phyloP scores from a whole-genome alignment of 495 filamentous ascomycete species.

The Bryoglossum gracile region DNA sequence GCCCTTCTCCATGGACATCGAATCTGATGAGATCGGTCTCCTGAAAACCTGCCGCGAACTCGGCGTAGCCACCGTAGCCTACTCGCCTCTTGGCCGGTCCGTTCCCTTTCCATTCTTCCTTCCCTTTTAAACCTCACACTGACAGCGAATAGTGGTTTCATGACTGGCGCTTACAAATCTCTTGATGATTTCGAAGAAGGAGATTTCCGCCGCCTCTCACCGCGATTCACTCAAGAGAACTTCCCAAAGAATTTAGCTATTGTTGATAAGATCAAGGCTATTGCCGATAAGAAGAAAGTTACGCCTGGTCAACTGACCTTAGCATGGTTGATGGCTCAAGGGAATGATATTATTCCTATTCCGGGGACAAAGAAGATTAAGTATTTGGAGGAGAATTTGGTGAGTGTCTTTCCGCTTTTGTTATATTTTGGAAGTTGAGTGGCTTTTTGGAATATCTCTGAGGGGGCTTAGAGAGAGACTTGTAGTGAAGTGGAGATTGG shows the following conservation, averaged over 20 bases:
- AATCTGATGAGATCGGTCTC: constrained; percentile 38
- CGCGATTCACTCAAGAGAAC: constrained; percentile 46
- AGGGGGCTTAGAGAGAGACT: too few relatives aligned
- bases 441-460: too few relatives aligned
- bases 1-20: constrained; percentile 51
- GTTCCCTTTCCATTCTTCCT: constrained; percentile 7
- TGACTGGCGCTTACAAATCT: constrained; percentile 42
- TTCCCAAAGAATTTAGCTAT: constrained; percentile 43
- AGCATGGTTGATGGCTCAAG: constrained; percentile 54
- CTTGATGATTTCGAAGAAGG: constrained; percentile 36
- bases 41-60: constrained; percentile 53
- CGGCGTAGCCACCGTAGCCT: constrained; percentile 53
- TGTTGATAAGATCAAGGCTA: constrained; percentile 32
- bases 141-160: constrained; percentile 34
- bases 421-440: too few relatives aligned
- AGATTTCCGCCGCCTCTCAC: constrained; percentile 36
- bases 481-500: too few relatives aligned
- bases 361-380: constrained; percentile 53
- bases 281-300: constrained; percentile 42
- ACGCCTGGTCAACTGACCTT: constrained; percentile 45
- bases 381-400: constrained; percentile 52
- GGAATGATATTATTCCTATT: constrained; percentile 53
- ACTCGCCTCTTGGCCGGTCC: constrained; percentile 49
- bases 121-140: not conserved
- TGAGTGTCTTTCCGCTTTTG: too few relatives aligned